phyloP scores from a whole-genome alignment of 495 filamentous ascomycete species.

The Durotheca rogersii region DNA sequence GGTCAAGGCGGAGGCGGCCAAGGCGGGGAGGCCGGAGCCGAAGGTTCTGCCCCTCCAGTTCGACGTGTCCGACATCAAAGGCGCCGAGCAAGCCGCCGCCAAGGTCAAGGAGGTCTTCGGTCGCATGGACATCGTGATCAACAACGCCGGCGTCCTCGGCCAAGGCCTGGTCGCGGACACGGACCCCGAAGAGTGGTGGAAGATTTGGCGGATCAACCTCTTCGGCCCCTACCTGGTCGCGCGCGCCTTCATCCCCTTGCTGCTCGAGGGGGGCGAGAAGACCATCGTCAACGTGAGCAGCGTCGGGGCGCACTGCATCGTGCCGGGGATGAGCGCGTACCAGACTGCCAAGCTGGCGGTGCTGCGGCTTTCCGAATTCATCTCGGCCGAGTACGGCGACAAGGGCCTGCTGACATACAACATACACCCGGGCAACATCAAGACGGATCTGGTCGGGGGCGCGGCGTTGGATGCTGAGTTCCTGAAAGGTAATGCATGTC shows the following conservation, averaged over 20 bases:
- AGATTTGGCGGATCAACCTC: slow-evolving; percentile 48
- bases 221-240: slow-evolving; percentile 48
- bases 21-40: slow-evolving; percentile 38
- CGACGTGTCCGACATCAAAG: slow-evolving; percentile 44
- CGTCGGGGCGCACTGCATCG: slow-evolving; percentile 42
- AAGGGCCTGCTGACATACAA: slow-evolving; percentile 49
- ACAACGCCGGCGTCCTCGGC: slow-evolving; percentile 51
- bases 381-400: slow-evolving; percentile 44
- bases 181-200: slow-evolving; percentile 51
- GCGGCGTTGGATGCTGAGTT: no score
- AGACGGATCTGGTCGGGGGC: slow-evolving; percentile 51
- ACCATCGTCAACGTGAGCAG: slow-evolving; percentile 51
- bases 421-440: slow-evolving; percentile 54
- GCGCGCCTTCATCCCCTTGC: slow-evolving; percentile 46
- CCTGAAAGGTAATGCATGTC: no score
- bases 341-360: slow-evolving; percentile 51
- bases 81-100: slow-evolving; percentile 38
- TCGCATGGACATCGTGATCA: slow-evolving; percentile 54
- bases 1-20: slow-evolving; percentile 41
- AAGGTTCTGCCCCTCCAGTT: slow-evolving; percentile 42
- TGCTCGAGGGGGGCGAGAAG: slow-evolving; percentile 43
- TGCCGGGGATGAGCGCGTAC: slow-evolving; percentile 41
- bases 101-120: slow-evolving; percentile 37
- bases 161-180: slow-evolving; percentile 38
- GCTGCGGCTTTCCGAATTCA: slow-evolving; percentile 51